These are phyloP conservation scores for Aquilaria yunnanensis DNA, from an alignment of 345 rosid species.

Conservation along the genomic window DNA sequence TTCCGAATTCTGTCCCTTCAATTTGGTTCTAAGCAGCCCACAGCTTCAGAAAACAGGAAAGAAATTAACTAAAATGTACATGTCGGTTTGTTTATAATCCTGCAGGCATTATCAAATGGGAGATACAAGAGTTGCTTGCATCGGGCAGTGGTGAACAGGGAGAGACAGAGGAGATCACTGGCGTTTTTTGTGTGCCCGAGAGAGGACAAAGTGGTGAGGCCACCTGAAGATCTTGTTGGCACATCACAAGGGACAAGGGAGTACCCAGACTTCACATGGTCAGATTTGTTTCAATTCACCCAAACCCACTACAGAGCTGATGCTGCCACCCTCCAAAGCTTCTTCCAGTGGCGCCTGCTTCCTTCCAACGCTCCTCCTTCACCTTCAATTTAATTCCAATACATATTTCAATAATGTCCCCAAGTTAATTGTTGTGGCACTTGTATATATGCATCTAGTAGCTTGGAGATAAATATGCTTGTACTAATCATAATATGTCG, in stretches of 20 bases:
- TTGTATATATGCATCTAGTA: too few relatives aligned
- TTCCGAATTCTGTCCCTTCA: neutral
- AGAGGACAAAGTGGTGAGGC: conserved; percentile 55
- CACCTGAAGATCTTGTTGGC: conserved; percentile 49
- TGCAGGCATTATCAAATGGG: conserved; percentile 58
- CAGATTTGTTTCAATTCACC: conserved; percentile 55
- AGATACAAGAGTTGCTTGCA: conserved; percentile 64
- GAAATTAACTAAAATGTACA: neutral
- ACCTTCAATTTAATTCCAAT: neutral
- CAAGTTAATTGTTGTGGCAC: too few relatives aligned
- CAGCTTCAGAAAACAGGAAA: too few relatives aligned
- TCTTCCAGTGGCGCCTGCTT: conserved; percentile 28
- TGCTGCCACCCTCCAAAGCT: conserved; percentile 35
- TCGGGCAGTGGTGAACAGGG: conserved; percentile 59
- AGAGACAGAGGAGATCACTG: conserved; percentile 47
- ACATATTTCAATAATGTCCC: neutral
- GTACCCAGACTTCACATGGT: conserved; percentile 86
- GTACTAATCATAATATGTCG: too few relatives aligned
- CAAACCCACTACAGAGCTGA: conserved; percentile 46
- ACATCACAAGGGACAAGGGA: conserved; percentile 22
- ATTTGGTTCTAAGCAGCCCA: neutral
- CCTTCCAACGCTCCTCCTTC: conserved; percentile 12
- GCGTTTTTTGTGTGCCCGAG: conserved; percentile 54
- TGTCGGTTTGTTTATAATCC: neutral
- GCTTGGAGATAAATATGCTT: too few relatives aligned